Evolutionary conservation across 805 yeast species (phyloP).

Genomic region (Saturnispora bothae): DNA sequence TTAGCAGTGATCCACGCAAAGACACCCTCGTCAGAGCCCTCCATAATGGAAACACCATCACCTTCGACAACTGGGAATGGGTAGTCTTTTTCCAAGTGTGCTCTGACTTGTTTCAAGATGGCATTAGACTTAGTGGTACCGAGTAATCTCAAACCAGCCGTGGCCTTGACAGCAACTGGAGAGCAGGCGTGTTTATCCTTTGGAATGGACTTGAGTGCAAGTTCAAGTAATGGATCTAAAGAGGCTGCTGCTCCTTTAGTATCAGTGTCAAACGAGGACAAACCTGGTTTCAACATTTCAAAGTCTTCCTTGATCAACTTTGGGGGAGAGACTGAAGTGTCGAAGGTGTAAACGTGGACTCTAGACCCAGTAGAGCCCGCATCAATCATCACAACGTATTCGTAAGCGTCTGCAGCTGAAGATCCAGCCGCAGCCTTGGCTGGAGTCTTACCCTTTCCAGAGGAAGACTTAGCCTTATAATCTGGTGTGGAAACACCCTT

Average conservation of each 20-base stretch:
- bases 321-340: conserved; percentile 80
- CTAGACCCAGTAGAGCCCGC: conserved; percentile 98
- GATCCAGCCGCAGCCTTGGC: background rate
- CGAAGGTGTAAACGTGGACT: conserved; percentile 87
- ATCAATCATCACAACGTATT: conserved; percentile 88
- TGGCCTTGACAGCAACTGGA: conserved; percentile 94
- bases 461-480: background rate
- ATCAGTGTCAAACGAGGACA: conserved; percentile 75
- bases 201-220: conserved; percentile 75
- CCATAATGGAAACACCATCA: conserved; percentile 88
- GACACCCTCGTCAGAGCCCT: conserved; percentile 95
- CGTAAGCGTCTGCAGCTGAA: conserved; percentile 24
- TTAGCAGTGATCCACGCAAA: conserved; percentile 98
- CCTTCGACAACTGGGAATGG: conserved; percentile 88
- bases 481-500: background rate
- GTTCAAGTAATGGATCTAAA: conserved; percentile 66
- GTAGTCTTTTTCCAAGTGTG: conserved; percentile 64
- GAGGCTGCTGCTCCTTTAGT: conserved; percentile 82
- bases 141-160: conserved; percentile 86
- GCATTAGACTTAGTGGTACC: conserved; percentile 65
- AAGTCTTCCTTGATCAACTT: conserved; percentile 68
- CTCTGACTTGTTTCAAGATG: conserved; percentile 67
- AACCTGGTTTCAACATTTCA: conserved; percentile 85
- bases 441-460: background rate
- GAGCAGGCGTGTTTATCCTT: conserved; percentile 63